These are phyloP conservation scores for Candolleomyces efflorescens DNA, from an alignment of 768 basidiomycete species.

Conservation along the genomic window DNA sequence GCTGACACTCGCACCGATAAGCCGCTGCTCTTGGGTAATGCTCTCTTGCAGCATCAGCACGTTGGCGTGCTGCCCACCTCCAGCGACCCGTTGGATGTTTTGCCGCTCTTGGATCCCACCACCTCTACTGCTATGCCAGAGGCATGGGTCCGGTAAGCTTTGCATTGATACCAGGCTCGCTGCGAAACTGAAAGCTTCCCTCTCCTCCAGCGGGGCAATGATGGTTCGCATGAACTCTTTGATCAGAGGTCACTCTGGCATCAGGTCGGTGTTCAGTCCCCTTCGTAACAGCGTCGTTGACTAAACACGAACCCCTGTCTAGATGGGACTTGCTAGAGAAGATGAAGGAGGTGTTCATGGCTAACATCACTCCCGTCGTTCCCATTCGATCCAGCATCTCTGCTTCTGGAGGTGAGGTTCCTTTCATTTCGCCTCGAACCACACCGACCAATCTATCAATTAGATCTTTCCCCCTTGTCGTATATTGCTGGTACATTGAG, in stretches of 20 bases:
- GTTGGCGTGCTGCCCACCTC: constrained; percentile 61
- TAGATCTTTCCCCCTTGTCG: constrained; percentile 49
- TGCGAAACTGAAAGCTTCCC: constrained; percentile 26
- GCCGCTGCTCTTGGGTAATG: constrained; percentile 56
- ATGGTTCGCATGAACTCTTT: constrained; percentile 79
- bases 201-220: constrained; percentile 57
- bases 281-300: background rate
- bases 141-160: constrained; percentile 68
- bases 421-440: background rate
- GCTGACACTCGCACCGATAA: constrained; percentile 74
- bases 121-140: constrained; percentile 76
- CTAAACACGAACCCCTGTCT: background rate
- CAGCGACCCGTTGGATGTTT: constrained; percentile 35
- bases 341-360: constrained; percentile 57
- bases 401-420: constrained; percentile 61
- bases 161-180: constrained; percentile 11
- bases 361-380: constrained; percentile 70
- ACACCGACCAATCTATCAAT: background rate
- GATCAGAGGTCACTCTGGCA: constrained; percentile 76
- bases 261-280: constrained; percentile 37
- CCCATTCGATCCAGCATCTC: constrained; percentile 77
- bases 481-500: constrained; percentile 68
- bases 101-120: constrained; percentile 67
- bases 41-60: constrained; percentile 73
- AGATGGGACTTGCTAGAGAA: constrained; percentile 72